Percentiles rank a stretch among this genome's conserved stretches.
These are phyloP conservation scores for Cryoendolithus antarcticus DNA, from an alignment of 2,329 filamentous ascomycete species.

Conservation along the genomic window DNA sequence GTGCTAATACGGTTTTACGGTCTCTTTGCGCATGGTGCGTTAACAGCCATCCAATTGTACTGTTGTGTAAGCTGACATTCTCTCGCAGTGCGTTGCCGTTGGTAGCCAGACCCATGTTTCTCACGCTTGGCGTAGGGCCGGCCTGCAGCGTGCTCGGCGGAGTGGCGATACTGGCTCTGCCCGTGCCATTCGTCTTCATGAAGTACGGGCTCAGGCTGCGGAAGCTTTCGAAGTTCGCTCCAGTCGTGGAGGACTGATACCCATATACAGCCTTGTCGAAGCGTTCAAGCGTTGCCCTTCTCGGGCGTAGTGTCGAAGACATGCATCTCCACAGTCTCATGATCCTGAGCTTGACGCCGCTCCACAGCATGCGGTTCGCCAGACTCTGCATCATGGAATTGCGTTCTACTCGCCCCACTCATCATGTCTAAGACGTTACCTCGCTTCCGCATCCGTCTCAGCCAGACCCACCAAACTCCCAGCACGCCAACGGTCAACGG, in stretches of 20 bases:
- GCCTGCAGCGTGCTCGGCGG: slow-evolving; percentile 30
- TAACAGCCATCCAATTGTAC: slow-evolving; percentile 15
- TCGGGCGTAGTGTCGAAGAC: too few relatives aligned
- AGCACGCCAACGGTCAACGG: not conserved
- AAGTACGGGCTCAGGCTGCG: slow-evolving; percentile 28
- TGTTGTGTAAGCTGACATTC: slow-evolving; percentile 22
- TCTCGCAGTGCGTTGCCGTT: slow-evolving; percentile 18
- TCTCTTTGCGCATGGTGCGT: slow-evolving; percentile 25
- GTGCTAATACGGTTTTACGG: slow-evolving; percentile 38
- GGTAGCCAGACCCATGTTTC: slow-evolving; percentile 28
- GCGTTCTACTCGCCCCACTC: too few relatives aligned
- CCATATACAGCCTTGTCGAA: too few relatives aligned
- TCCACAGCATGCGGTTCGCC: too few relatives aligned
- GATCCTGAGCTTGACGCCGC: too few relatives aligned
- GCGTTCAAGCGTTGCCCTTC: too few relatives aligned
- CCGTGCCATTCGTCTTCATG: slow-evolving; percentile 34
- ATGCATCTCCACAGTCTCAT: too few relatives aligned
- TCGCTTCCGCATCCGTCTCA: not conserved
- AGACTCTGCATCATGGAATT: too few relatives aligned
- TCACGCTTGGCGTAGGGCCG: slow-evolving; percentile 28
- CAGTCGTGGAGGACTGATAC: slow-evolving; percentile 7
- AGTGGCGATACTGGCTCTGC: slow-evolving; percentile 27
- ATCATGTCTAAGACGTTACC: too few relatives aligned
- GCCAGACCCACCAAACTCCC: not conserved
- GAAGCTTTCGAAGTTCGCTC: slow-evolving; percentile 32